Conservation (phyloP, 2,329 filamentous ascomycete species). For the Fusarium virguliforme region DNA sequence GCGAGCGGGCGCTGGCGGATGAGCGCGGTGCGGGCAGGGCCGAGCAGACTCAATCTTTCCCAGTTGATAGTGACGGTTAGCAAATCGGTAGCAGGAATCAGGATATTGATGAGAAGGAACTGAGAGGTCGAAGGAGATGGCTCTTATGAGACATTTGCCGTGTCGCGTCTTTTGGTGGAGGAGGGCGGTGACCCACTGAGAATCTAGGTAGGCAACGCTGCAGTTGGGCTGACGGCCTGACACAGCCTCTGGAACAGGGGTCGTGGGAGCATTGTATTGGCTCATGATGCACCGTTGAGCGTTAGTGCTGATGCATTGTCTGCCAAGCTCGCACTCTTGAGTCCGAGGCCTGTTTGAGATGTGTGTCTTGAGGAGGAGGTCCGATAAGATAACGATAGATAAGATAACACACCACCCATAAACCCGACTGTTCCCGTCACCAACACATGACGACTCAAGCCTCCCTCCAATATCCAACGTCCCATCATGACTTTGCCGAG, state of each 20-base stretch:
- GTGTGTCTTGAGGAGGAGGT: no score
- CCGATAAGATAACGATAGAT: no score
- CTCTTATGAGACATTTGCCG: not conserved
- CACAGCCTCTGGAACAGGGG: not conserved
- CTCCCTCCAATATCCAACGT: no score
- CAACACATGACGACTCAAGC: no score
- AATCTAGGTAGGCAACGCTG: not conserved
- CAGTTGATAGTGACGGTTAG: no score
- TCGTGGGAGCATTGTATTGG: not conserved
- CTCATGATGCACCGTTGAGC: not conserved
- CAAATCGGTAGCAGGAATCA: not conserved
- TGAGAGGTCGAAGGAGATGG: not conserved
- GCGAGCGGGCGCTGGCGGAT: not conserved
- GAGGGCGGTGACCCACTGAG: not conserved
- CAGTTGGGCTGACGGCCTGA: not conserved
- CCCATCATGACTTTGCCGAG: no score
- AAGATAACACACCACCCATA: no score
- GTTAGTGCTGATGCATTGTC: not conserved
- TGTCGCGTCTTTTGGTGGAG: not conserved
- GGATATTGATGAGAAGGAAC: not conserved
- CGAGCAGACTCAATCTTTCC: not conserved
- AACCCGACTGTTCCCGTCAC: no score
- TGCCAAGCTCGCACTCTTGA: no score
- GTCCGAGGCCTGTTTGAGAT: no score
- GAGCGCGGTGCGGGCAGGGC: not conserved